Percentiles rank a stretch among this genome's conserved stretches.
phyloP scores from a whole-genome alignment of 2,329 filamentous ascomycete species.

The Cordyceps cateniannulata region DNA sequence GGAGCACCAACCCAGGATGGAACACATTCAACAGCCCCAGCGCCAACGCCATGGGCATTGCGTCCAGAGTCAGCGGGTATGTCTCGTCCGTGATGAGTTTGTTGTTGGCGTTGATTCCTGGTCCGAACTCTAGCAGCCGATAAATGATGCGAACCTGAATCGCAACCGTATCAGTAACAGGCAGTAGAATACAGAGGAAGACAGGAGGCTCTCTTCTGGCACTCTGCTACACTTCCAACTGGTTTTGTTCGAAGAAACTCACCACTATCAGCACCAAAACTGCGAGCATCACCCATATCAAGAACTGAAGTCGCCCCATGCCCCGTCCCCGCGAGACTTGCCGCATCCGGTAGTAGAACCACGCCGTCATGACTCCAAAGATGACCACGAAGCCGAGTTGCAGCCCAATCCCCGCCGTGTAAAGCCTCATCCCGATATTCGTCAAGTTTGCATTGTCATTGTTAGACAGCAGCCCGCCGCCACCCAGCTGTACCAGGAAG shows the following conservation, averaged over 20 bases:
- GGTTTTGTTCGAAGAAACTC: slow-evolving; percentile 14
- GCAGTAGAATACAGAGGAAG: neutral
- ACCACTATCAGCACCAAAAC: slow-evolving; percentile 31
- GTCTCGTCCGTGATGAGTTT: slow-evolving; percentile 42
- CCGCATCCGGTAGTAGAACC: slow-evolving; percentile 27
- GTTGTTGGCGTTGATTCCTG: slow-evolving; percentile 36
- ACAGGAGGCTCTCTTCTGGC: neutral
- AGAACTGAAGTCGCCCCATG: slow-evolving; percentile 25
- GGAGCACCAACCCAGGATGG: slow-evolving; percentile 42
- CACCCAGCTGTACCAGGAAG: slow-evolving; percentile 38
- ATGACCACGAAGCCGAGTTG: slow-evolving; percentile 32
- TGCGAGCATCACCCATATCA: slow-evolving; percentile 28
- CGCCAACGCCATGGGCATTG: slow-evolving; percentile 48
- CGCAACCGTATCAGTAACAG: neutral
- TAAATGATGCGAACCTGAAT: slow-evolving; percentile 50
- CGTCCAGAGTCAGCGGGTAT: slow-evolving; percentile 47
- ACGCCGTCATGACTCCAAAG: slow-evolving; percentile 29
- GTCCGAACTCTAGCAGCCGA: slow-evolving; percentile 50
- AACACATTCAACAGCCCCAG: slow-evolving; percentile 35
- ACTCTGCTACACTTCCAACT: too few relatives aligned
- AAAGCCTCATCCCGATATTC: slow-evolving; percentile 31
- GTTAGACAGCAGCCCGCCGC: slow-evolving; percentile 31
- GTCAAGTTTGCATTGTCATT: slow-evolving; percentile 21
- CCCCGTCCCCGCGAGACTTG: slow-evolving; percentile 17
- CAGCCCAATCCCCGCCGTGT: slow-evolving; percentile 31